A percentile compares a stretch with the other conserved stretches of the same genome.
Conservation (phyloP, 495 filamentous ascomycete genomes). For the Penicillium desertorum region DNA sequence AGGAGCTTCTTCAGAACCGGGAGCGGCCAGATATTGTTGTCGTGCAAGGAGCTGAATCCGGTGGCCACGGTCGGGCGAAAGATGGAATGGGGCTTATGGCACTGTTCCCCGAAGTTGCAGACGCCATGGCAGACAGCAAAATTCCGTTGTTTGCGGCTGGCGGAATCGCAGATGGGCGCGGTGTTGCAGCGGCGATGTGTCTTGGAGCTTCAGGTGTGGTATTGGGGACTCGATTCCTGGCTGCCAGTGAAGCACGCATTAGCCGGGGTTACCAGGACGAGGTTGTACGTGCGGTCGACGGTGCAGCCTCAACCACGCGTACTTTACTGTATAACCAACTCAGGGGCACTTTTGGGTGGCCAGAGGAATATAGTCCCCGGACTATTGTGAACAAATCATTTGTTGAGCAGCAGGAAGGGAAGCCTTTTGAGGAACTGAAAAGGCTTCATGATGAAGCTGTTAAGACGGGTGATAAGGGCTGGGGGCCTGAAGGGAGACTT, state of each 20-base stretch:
- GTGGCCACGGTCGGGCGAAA: constrained; percentile 65
- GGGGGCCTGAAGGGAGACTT: constrained; percentile 62
- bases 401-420: constrained; percentile 56
- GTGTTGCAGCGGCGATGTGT: constrained; percentile 60
- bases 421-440: constrained; percentile 58
- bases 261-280: constrained; percentile 59
- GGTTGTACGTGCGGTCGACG: constrained; percentile 60
- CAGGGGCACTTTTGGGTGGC: constrained; percentile 69
- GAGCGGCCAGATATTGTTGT: constrained; percentile 65
- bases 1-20: constrained; percentile 36
- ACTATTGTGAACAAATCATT: constrained; percentile 63
- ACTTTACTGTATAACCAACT: constrained; percentile 71
- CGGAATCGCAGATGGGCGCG: constrained; percentile 67
- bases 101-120: constrained; percentile 59
- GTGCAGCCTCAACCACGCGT: constrained; percentile 60
- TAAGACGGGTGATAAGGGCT: constrained; percentile 56
- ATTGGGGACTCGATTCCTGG: constrained; percentile 72
- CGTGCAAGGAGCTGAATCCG: constrained; percentile 70
- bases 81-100: constrained; percentile 58
- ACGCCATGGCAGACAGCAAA: constrained; percentile 46
- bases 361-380: constrained; percentile 59
- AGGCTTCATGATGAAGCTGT: constrained; percentile 56
- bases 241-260: constrained; percentile 63
- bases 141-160: constrained; percentile 69
- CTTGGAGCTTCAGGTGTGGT: constrained; percentile 67